Conservation (phyloP, 805 yeast genomes). For the Candida oleophila region DNA sequence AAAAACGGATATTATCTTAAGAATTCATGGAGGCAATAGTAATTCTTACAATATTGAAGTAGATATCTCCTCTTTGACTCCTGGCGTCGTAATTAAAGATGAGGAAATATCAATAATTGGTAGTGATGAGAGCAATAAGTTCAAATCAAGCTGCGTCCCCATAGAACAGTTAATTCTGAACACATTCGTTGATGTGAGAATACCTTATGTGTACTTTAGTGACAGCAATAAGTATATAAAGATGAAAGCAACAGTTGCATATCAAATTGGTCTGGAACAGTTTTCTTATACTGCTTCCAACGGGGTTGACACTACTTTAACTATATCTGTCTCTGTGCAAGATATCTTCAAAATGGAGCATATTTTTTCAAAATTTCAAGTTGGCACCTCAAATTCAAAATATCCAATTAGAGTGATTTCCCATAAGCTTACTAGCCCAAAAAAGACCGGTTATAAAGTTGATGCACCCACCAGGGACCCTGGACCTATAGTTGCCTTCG, state of each 20-base stretch:
- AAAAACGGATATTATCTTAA: conserved; percentile 21
- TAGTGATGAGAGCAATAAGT: neutral
- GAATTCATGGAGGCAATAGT: conserved; percentile 27
- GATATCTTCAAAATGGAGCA: conserved; percentile 63
- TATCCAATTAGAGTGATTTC: conserved; percentile 54
- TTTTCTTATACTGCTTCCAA: conserved; percentile 23
- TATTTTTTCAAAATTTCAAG: conserved; percentile 65
- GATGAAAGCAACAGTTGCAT: conserved; percentile 20
- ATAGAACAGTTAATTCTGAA: neutral
- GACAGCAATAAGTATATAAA: conserved; percentile 24
- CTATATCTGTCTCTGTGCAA: conserved; percentile 74
- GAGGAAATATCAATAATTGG: conserved; percentile 1
- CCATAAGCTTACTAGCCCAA: conserved; percentile 37
- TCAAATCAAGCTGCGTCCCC: conserved; percentile 10
- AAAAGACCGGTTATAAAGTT: conserved; percentile 24
- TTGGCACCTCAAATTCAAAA: conserved; percentile 54
- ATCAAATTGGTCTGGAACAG: conserved; percentile 16
- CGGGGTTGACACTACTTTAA: conserved; percentile 52
- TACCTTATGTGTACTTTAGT: conserved; percentile 32
- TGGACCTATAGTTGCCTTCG: conserved; percentile 50
- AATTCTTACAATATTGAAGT: conserved; percentile 27
- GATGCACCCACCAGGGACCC: conserved; percentile 14
- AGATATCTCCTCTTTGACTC: conserved; percentile 13
- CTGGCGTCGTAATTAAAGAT: conserved; percentile 15
- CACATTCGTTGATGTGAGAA: conserved; percentile 16